These are phyloP conservation scores for Globisporangium emineosum DNA, from an alignment of 352 stramenopile genomes.

Conservation along the genomic window DNA sequence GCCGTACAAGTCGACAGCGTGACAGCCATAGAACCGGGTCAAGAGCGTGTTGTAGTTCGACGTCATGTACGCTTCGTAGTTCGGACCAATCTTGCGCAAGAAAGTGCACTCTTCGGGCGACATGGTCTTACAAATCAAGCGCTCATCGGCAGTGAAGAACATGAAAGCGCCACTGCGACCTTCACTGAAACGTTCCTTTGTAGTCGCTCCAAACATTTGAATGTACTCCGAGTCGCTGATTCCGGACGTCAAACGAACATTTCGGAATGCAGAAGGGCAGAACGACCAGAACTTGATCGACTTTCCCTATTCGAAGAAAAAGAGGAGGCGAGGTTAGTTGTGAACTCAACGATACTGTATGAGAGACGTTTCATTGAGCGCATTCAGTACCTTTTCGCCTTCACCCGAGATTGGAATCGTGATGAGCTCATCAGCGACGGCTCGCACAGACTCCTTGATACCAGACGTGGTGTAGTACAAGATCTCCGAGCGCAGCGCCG, in stretches of 20 bases:
- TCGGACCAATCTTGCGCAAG: constrained; percentile 79
- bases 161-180: constrained; percentile 89
- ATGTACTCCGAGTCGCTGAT: constrained; percentile 85
- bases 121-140: constrained; percentile 91
- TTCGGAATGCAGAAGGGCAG: constrained; percentile 78
- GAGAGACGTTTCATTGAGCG: too few relatives aligned
- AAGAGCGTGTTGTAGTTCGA: constrained; percentile 81
- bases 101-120: constrained; percentile 83
- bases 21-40: constrained; percentile 89
- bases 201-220: constrained; percentile 80
- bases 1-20: constrained; percentile 86
- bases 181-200: constrained; percentile 88
- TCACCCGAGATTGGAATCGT: constrained; percentile 80
- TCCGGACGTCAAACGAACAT: constrained; percentile 78
- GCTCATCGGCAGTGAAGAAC: constrained; percentile 89
- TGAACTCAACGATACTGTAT: not conserved
- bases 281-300: constrained; percentile 89
- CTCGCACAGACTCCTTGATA: constrained; percentile 84
- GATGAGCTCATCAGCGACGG: constrained; percentile 69
- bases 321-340: not conserved
- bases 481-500: constrained; percentile 85
- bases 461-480: constrained; percentile 89
- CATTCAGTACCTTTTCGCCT: constrained; percentile 45
- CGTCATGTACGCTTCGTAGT: constrained; percentile 86
- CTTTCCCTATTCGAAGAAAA: constrained; percentile 34